Base-by-base conservation (phyloP, 2,329 filamentous ascomycete genomes). In the Fusarium poae region DNA sequence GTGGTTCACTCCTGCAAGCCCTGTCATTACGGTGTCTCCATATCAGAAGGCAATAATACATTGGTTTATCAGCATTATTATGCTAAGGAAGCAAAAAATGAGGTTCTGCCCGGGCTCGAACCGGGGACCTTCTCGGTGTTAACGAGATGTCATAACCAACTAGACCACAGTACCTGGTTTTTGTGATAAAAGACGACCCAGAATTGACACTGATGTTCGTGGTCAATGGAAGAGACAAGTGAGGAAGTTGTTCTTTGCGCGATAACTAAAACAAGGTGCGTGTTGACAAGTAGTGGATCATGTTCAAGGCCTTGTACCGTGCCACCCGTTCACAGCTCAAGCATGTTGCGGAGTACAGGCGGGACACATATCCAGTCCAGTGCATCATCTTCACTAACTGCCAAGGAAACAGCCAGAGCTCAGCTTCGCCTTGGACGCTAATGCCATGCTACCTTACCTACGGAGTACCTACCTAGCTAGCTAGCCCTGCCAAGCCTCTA, bases 401-500 rank as follows among this genome's bases (percentile, higher is more conserved):
- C 48, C 48, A 51, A 39, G 23, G 48, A 51, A 39, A 29, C n/a
- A 13, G 10, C 32, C 13, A 29, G 9, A 29, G 23, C 15, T n/a
- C n/a, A 37, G 23, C 46, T 5, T 50, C 7, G 23, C 48, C 48
- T 21, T 21, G 20, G 3, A n/a, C 34, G 23, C 23, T 51, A 51
- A n/a, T 40, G 34, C 0, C 5, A 27, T 12, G 18, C 34, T 46
- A 32, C n/a, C 6, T 35, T 10, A 18, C 6, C 6, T 35, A 35
- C 15, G 15, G 29, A n/a, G n/a, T n/a, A n/a, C n/a, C n/a, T n/a
- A n/a, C n/a, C n/a, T n/a, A 35, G 32, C 32, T 1, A n/a, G 4
- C 27, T 40, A 51, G 34, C 48, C 13, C 18, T 40, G 23, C 32
- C 48, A 51, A 40, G 34, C 32, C 48, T 40, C 34, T 40, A 45